Evolutionary conservation across 2,329 filamentous ascomycete genomes (phyloP).

Genomic region (Cytospora paraplurivora): DNA sequence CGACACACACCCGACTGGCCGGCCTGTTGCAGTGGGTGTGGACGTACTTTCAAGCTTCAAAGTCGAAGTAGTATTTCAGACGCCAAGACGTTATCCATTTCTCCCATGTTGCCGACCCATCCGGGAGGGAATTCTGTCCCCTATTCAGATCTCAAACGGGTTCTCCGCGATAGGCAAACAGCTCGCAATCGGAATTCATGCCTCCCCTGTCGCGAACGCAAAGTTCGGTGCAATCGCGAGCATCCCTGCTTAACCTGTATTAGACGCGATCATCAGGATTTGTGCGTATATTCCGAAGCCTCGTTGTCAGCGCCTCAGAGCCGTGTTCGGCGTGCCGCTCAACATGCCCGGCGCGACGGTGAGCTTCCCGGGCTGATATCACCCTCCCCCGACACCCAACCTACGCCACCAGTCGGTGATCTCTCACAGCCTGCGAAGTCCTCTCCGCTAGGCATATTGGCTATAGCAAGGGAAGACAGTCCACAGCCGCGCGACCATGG

Average conservation of each 20-base stretch:
- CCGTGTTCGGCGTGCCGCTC: background rate
- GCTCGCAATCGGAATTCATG: background rate
- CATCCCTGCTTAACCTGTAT: background rate
- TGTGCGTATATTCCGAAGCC: background rate
- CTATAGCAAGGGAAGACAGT: background rate
- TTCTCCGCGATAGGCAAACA: background rate
- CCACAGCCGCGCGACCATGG: background rate
- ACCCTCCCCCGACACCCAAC: background rate
- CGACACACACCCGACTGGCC: too few species aligned
- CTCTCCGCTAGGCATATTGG: background rate
- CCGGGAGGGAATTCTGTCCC: background rate
- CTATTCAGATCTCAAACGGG: background rate
- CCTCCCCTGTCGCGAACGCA: background rate
- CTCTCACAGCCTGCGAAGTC: background rate
- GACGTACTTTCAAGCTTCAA: too few species aligned
- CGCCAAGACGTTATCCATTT: background rate
- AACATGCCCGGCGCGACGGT: background rate
- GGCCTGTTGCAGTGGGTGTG: too few species aligned
- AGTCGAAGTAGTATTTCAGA: too few species aligned
- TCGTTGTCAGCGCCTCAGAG: background rate
- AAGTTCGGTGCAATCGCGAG: conserved; percentile 1
- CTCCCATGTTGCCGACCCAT: background rate
- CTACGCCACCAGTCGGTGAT: background rate
- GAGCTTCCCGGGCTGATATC: background rate
- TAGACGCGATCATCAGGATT: background rate